A percentile compares a stretch with the other conserved stretches of the same genome.
Conservation (phyloP, 176 grass and related monocot genomes). For the Eleusine indica region DNA sequence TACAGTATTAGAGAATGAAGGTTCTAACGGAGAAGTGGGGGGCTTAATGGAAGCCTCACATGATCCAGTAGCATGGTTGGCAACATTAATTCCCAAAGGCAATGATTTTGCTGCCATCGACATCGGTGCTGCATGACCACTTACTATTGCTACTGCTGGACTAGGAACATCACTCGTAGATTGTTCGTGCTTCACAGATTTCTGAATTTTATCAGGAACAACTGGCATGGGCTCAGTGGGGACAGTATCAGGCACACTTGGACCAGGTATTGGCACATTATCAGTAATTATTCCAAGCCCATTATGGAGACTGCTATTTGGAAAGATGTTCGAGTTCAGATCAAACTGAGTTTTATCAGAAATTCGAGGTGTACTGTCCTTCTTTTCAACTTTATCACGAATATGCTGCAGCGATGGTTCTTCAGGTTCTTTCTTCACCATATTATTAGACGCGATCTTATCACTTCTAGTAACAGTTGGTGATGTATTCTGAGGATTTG, state of each 20-base stretch:
- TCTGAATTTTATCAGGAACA: conserved; percentile 40
- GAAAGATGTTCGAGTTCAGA: conserved; percentile 44
- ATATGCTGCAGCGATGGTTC: conserved; percentile 33
- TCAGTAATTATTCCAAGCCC: conserved; percentile 9
- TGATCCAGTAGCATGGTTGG: conserved; percentile 32
- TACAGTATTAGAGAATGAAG: conserved; percentile 21
- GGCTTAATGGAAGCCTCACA: conserved; percentile 22
- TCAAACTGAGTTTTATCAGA: conserved; percentile 31
- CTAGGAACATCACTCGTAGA: neutral
- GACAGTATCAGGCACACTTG: conserved; percentile 14
- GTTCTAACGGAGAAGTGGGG: conserved; percentile 5
- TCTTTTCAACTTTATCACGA: conserved; percentile 22
- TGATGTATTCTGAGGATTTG: conserved; percentile 26
- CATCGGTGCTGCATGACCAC: neutral
- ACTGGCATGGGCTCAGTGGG: neutral
- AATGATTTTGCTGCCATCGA: conserved; percentile 6
- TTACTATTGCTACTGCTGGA: conserved; percentile 12
- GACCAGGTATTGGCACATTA: conserved; percentile 15
- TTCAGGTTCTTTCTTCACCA: conserved; percentile 54
- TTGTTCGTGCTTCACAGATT: conserved; percentile 40
- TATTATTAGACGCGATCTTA: conserved; percentile 17
- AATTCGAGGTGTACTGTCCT: neutral
- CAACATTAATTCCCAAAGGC: conserved; percentile 18
- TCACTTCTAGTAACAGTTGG: conserved; percentile 27
- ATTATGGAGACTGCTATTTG: conserved; percentile 15